Percentiles rank a stretch among this genome's conserved stretches.
These are phyloP conservation scores for Phytophthora sp. DNA, from an alignment of 352 stramenopile genomes.

Conservation along the genomic window DNA sequence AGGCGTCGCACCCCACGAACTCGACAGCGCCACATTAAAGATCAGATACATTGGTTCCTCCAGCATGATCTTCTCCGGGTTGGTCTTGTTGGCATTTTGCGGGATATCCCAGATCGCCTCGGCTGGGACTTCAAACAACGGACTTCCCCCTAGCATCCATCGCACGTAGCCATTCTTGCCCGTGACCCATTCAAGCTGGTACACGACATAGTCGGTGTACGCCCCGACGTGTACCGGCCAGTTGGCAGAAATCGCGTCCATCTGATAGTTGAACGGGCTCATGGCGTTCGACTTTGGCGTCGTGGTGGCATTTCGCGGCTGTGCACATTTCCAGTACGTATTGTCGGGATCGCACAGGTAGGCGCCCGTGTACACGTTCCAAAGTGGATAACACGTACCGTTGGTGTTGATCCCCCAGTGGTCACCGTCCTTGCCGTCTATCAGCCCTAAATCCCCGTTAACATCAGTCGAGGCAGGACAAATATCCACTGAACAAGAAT, in stretches of 20 bases:
- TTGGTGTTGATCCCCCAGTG: conserved; percentile 73
- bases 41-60: conserved; percentile 65
- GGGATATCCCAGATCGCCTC: conserved; percentile 52
- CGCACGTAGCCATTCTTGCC: conserved; percentile 66
- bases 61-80: conserved; percentile 56
- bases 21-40: conserved; percentile 58
- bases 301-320: conserved; percentile 6
- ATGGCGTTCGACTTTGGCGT: conserved; percentile 50
- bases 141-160: conserved; percentile 59
- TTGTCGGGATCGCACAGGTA: conserved; percentile 70
- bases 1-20: conserved; percentile 41
- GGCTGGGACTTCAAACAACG: conserved; percentile 65
- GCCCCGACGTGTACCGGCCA: conserved; percentile 67
- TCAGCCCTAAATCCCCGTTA: conserved; percentile 44
- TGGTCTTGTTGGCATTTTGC: conserved; percentile 46
- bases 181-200: conserved; percentile 81
- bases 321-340: conserved; percentile 19
- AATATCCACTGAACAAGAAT: conserved; percentile 37
- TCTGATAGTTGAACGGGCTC: conserved; percentile 77
- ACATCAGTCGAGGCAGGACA: conserved; percentile 53
- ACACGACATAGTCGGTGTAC: conserved; percentile 64
- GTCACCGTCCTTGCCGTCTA: conserved; percentile 38
- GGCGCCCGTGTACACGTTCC: conserved; percentile 70
- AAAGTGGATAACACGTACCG: conserved; percentile 61
- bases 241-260: conserved; percentile 83